Evolutionary conservation across 2,329 filamentous ascomycete genomes (phyloP).

Genomic region (Emmonsiellopsis sp.): DNA sequence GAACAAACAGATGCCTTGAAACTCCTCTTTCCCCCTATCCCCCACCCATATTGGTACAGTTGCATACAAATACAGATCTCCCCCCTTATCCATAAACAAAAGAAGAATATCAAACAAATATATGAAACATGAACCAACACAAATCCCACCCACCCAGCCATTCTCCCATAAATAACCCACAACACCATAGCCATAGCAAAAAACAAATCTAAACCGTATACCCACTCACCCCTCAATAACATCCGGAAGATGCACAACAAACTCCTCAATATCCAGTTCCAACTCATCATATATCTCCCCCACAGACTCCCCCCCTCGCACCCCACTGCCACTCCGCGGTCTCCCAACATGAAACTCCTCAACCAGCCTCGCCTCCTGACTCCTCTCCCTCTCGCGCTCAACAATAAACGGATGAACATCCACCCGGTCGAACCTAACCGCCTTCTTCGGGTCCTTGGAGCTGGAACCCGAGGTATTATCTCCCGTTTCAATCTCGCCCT

Average conservation of each 20-base stretch:
- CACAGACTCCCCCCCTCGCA: background rate
- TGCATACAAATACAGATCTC: no score
- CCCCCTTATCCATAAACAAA: no score
- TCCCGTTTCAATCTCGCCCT: background rate
- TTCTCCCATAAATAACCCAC: no score
- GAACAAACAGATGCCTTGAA: no score
- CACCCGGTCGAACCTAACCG: constrained; percentile 3
- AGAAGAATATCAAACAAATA: no score
- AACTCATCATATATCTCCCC: constrained; percentile 39
- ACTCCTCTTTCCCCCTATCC: no score
- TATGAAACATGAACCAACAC: no score
- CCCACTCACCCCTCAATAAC: background rate
- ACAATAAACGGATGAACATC: constrained; percentile 4
- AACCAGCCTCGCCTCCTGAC: background rate
- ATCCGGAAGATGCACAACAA: constrained; percentile 1
- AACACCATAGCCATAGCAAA: background rate
- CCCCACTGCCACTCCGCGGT: background rate
- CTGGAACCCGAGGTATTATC: background rate
- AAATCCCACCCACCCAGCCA: no score
- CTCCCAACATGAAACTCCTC: background rate
- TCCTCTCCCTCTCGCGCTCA: background rate
- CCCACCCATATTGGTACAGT: no score
- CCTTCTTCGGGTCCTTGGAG: background rate
- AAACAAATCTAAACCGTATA: background rate
- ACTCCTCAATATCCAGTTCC: background rate